phyloP scores from a whole-genome alignment of 352 stramenopile genomes.

The Globisporangium rhizosaccharum region DNA sequence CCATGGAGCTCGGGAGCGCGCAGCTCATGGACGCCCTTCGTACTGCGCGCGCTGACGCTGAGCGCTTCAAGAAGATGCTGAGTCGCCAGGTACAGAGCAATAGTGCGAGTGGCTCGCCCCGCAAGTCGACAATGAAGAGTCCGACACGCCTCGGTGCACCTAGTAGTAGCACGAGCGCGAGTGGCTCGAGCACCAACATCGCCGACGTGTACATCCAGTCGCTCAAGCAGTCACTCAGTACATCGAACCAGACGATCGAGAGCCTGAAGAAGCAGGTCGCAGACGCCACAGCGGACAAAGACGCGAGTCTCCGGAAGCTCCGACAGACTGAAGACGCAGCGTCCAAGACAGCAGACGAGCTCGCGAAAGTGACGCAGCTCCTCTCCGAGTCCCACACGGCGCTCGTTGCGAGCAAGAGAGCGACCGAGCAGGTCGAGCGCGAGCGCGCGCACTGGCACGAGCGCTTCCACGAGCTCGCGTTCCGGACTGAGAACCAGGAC shows the following conservation, averaged over 20 bases:
- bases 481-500: slow-evolving; percentile 23
- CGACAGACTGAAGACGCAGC: slow-evolving; percentile 27
- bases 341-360: slow-evolving; percentile 30
- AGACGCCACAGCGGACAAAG: slow-evolving; percentile 29
- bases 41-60: slow-evolving; percentile 30
- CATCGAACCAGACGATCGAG: slow-evolving; percentile 28
- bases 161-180: not conserved
- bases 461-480: slow-evolving; percentile 37
- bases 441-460: slow-evolving; percentile 37
- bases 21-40: slow-evolving; percentile 51
- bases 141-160: slow-evolving; percentile 1
- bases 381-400: slow-evolving; percentile 39
- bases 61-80: slow-evolving; percentile 51
- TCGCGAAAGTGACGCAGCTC: slow-evolving; percentile 34
- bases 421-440: slow-evolving; percentile 20
- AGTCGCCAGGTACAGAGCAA: slow-evolving; percentile 11
- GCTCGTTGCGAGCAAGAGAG: slow-evolving; percentile 31
- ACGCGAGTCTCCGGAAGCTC: slow-evolving; percentile 19
- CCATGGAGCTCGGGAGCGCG: slow-evolving; percentile 43
- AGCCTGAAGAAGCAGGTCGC: slow-evolving; percentile 32
- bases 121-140: slow-evolving; percentile 11
- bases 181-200: slow-evolving; percentile 9
- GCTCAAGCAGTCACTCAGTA: slow-evolving; percentile 39
- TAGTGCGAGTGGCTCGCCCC: slow-evolving; percentile 2
- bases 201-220: slow-evolving; percentile 27